Evolutionary conservation across 148 eudicot species (phyloP).

Genomic region (Rhododendron kiyosumense): DNA sequence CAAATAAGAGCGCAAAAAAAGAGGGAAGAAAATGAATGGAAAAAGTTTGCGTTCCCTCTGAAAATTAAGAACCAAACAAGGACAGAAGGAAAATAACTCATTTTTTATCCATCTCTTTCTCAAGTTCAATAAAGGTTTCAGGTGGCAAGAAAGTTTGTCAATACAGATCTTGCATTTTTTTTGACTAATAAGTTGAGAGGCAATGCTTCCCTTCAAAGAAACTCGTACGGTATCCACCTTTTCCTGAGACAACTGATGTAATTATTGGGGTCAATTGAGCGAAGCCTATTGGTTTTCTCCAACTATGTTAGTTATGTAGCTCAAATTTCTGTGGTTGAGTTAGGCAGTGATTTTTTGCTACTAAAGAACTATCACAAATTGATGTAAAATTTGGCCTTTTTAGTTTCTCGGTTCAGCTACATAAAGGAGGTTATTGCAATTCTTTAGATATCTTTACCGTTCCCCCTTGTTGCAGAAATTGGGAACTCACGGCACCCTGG

Average conservation of each 20-base stretch:
- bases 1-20: neutral
- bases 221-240: too few relatives aligned
- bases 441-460: neutral
- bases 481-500: conserved; percentile 46
- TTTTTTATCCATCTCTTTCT: neutral
- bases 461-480: conserved; percentile 23
- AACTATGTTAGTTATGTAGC: neutral
- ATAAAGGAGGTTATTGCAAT: neutral
- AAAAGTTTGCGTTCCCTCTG: too few relatives aligned
- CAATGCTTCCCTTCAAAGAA: too few relatives aligned
- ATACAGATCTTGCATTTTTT: too few relatives aligned
- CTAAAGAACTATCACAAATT: too few relatives aligned
- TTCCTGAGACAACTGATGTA: too few relatives aligned
- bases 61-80: neutral
- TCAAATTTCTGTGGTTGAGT: neutral
- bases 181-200: too few relatives aligned
- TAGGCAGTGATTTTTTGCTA: neutral
- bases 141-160: neutral
- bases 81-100: neutral
- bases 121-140: neutral
- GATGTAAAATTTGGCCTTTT: neutral
- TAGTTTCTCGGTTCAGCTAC: neutral
- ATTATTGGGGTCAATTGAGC: too few relatives aligned
- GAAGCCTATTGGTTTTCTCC: too few relatives aligned
- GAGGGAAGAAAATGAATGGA: neutral